Evolutionary conservation across 257 asterid species (phyloP).

Genomic region (Solanum piurae): DNA sequence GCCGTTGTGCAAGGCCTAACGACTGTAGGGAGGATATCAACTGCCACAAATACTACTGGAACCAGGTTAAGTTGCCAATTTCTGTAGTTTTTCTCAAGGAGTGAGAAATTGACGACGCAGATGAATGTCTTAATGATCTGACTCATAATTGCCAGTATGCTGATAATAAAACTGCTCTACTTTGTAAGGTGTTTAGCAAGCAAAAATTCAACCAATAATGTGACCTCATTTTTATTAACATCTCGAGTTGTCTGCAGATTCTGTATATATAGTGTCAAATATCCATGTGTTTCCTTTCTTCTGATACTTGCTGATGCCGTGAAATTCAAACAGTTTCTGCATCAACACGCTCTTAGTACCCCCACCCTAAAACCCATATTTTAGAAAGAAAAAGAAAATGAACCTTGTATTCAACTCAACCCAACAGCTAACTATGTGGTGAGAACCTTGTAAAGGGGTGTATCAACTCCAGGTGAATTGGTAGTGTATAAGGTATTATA

Average conservation of each 20-base stretch:
- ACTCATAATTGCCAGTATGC: neutral
- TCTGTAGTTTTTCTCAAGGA: neutral
- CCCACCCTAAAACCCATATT: neutral
- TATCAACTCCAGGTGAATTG: neutral
- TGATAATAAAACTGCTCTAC: neutral
- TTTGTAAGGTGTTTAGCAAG: neutral
- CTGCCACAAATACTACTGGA: neutral
- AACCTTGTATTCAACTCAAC: neutral
- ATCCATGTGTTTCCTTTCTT: neutral
- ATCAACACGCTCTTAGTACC: neutral
- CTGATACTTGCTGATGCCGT: neutral
- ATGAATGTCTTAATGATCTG: neutral
- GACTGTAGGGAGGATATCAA: neutral
- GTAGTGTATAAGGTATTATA: neutral
- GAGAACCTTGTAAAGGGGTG: neutral
- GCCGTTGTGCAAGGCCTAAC: neutral
- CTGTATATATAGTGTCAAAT: neutral
- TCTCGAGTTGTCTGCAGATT: neutral
- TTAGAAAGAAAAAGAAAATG: neutral
- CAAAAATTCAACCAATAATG: neutral
- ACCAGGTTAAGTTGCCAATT: neutral
- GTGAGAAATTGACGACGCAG: neutral
- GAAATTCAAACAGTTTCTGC: neutral
- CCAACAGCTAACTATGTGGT: neutral
- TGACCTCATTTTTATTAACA: neutral